Conservation (phyloP, 345 rosid genomes). For the Pseudoturritis turrita region DNA sequence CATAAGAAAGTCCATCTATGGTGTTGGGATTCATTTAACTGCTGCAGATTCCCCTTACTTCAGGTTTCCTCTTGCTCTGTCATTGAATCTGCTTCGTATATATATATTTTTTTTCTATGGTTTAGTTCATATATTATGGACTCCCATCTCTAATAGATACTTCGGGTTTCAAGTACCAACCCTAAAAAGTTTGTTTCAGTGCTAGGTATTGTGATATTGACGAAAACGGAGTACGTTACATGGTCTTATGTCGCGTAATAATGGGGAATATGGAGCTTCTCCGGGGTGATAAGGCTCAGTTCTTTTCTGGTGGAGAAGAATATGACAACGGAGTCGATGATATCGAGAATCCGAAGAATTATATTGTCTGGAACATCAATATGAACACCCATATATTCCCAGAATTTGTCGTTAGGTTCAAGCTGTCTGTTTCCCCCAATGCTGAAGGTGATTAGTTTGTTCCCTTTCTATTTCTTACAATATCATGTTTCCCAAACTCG, state of each 20-base stretch:
- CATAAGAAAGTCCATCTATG: slow-evolving; percentile 47
- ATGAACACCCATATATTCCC: slow-evolving; percentile 78
- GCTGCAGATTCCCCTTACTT: slow-evolving; percentile 46
- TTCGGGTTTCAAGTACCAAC: slow-evolving; percentile 5
- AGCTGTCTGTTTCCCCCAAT: slow-evolving; percentile 38
- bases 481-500: background rate
- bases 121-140: background rate
- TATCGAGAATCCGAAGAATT: slow-evolving; percentile 55
- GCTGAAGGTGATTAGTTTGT: slow-evolving; percentile 67
- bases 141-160: background rate
- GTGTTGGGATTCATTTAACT: slow-evolving; percentile 77
- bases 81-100: background rate
- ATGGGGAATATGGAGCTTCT: slow-evolving; percentile 85
- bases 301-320: slow-evolving; percentile 55
- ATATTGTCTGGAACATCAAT: slow-evolving; percentile 81
- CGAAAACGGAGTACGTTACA: slow-evolving; percentile 63
- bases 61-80: slow-evolving; percentile 43
- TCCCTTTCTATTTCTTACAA: background rate
- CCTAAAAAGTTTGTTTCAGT: slow-evolving; percentile 42
- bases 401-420: slow-evolving; percentile 90
- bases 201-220: slow-evolving; percentile 82
- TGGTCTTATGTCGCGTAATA: slow-evolving; percentile 79
- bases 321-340: slow-evolving; percentile 88
- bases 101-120: background rate
- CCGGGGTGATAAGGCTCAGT: slow-evolving; percentile 49